Evolutionary conservation across 2,329 filamentous ascomycete genomes (phyloP).

Genomic region (Fusarium haematococcum): DNA sequence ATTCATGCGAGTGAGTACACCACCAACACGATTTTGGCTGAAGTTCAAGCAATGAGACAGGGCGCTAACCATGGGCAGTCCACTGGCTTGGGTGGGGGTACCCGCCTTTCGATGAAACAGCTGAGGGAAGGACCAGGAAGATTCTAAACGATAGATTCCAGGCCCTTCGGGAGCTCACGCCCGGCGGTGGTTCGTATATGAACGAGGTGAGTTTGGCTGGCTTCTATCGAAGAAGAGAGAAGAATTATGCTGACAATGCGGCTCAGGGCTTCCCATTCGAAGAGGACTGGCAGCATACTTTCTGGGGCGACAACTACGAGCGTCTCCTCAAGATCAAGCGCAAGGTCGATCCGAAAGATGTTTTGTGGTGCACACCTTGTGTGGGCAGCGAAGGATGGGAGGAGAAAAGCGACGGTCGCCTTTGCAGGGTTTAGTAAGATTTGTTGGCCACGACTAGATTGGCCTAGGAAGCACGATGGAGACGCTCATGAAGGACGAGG

Average conservation of each 20-base stretch:
- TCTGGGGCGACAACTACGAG: conserved; percentile 55
- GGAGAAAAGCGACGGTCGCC: conserved; percentile 4
- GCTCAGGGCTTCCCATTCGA: conserved; percentile 7
- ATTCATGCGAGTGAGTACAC: conserved; percentile 52
- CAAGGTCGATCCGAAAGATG: conserved; percentile 53
- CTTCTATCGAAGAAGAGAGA: background rate
- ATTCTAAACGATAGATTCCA: background rate
- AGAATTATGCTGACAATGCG: background rate
- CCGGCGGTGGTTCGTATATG: background rate
- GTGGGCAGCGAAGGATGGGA: conserved; percentile 53
- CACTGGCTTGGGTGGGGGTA: conserved; percentile 10
- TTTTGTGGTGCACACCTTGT: conserved; percentile 57
- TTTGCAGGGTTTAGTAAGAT: background rate
- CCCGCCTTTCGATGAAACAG: conserved; percentile 10
- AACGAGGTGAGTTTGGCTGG: background rate
- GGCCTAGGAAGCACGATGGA: background rate
- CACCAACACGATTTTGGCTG: background rate
- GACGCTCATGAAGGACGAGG: background rate
- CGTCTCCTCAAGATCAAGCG: conserved; percentile 54
- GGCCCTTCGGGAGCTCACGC: background rate
- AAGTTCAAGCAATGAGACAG: background rate
- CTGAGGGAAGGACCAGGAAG: background rate
- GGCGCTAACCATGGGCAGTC: background rate
- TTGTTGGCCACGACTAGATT: background rate
- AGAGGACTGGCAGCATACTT: conserved; percentile 45